Conservation (phyloP, 208 protist genomes). For the Trypanosoma scelopori region DNA sequence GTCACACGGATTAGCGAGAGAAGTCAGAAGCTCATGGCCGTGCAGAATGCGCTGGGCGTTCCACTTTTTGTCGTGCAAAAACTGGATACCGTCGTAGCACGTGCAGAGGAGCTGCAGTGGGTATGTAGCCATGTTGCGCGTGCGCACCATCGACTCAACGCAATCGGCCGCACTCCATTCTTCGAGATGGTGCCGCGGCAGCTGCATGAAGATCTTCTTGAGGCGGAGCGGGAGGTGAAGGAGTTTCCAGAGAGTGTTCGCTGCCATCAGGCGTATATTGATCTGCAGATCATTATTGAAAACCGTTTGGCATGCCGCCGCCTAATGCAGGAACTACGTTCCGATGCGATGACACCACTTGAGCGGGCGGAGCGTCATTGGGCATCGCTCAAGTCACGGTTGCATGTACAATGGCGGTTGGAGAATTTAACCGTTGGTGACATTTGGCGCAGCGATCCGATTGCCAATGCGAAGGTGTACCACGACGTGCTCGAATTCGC, state of each 20-base stretch:
- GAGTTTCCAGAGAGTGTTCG: constrained; percentile 60
- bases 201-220: constrained; percentile 78
- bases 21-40: constrained; percentile 66
- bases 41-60: constrained; percentile 80
- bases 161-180: constrained; percentile 91
- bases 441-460: constrained; percentile 89
- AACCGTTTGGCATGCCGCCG: constrained; percentile 52
- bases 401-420: constrained; percentile 92
- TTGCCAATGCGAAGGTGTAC: constrained; percentile 94
- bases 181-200: constrained; percentile 92
- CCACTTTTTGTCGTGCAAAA: constrained; percentile 40
- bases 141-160: constrained; percentile 77
- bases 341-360: constrained; percentile 92
- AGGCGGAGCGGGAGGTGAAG: constrained; percentile 50
- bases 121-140: constrained; percentile 87
- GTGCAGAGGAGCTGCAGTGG: constrained; percentile 89
- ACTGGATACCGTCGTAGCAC: constrained; percentile 68
- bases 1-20: constrained; percentile 57
- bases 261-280: constrained; percentile 39
- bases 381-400: constrained; percentile 73
- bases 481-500: constrained; percentile 89
- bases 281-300: constrained; percentile 49
- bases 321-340: constrained; percentile 92
- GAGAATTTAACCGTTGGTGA: constrained; percentile 83
- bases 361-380: constrained; percentile 75